phyloP scores from a whole-genome alignment of 163 green algal species.

The Smithsoniella earleae region DNA sequence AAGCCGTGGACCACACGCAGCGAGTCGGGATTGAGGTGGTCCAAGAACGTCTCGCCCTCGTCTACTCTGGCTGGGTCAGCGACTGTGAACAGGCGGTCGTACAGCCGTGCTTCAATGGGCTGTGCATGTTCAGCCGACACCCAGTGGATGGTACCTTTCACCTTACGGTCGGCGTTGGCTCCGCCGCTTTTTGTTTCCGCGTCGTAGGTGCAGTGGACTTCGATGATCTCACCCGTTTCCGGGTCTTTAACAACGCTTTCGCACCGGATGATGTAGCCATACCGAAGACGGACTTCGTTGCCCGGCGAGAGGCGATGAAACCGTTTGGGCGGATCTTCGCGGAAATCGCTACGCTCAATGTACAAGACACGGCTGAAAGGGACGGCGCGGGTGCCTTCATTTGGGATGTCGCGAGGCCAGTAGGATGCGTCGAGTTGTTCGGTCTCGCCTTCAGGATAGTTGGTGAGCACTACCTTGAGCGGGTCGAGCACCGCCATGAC shows the following conservation, averaged over 20 bases:
- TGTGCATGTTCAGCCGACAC: not conserved
- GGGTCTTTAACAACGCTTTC: not conserved
- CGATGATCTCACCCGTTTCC: not conserved
- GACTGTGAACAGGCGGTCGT: not conserved
- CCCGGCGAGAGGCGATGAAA: not conserved
- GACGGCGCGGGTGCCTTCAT: not conserved
- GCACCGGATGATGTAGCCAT: not conserved
- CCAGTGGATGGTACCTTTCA: constrained; percentile 1
- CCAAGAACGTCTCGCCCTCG: not conserved
- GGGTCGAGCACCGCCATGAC: not conserved
- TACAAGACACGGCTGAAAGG: not conserved
- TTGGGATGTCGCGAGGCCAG: not conserved
- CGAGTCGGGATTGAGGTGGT: not conserved
- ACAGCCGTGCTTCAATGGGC: not conserved
- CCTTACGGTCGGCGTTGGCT: not conserved
- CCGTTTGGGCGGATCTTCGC: not conserved
- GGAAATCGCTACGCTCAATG: not conserved
- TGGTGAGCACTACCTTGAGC: not conserved
- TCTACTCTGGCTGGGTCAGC: not conserved
- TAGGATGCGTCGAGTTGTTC: not conserved
- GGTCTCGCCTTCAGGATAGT: too few species aligned
- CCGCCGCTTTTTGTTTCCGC: too few species aligned
- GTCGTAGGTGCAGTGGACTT: not conserved
- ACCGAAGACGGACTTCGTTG: not conserved
- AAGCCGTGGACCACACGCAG: not conserved